Conservation (phyloP, 176 grass and related monocot species). For the Ananas comosus region DNA sequence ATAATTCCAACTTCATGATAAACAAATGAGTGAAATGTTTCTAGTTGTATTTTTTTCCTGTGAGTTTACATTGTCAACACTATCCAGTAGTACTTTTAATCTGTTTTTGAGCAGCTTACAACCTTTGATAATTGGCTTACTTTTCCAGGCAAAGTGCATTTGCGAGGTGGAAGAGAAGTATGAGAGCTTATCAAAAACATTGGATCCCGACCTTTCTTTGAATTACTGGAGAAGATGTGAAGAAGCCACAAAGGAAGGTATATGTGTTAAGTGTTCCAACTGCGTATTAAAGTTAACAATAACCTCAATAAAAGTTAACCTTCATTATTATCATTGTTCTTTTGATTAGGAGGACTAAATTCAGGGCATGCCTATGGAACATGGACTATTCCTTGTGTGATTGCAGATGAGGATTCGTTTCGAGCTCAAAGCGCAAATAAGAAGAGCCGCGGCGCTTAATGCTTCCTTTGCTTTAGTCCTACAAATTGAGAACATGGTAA, state of each 20-base stretch:
- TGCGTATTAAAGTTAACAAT: conserved; percentile 3
- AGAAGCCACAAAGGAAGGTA: conserved; percentile 88
- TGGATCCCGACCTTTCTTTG: conserved; percentile 45
- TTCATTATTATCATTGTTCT: not conserved
- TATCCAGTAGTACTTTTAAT: not conserved
- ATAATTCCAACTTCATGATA: no score
- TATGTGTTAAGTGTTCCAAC: not conserved
- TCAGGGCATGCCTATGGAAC: conserved; percentile 58
- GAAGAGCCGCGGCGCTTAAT: not conserved
- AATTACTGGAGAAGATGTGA: conserved; percentile 81
- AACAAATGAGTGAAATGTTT: no score
- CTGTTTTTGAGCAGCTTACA: not conserved
- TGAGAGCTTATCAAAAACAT: conserved; percentile 47
- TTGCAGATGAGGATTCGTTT: conserved; percentile 64
- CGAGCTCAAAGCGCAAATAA: conserved; percentile 29
- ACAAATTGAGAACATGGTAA: no score
- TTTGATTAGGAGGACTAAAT: conserved; percentile 42
- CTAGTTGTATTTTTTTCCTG: not conserved
- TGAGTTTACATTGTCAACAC: not conserved
- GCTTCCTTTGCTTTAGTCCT: conserved; percentile 1
- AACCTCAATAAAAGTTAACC: conserved; percentile 10
- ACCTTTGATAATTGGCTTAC: not conserved
- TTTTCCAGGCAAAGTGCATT: conserved; percentile 63
- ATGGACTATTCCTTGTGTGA: conserved; percentile 78
- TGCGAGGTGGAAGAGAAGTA: conserved; percentile 66